These are phyloP conservation scores for Penicillium riverlandense DNA, from an alignment of 495 filamentous ascomycete genomes.

Conservation along the genomic window DNA sequence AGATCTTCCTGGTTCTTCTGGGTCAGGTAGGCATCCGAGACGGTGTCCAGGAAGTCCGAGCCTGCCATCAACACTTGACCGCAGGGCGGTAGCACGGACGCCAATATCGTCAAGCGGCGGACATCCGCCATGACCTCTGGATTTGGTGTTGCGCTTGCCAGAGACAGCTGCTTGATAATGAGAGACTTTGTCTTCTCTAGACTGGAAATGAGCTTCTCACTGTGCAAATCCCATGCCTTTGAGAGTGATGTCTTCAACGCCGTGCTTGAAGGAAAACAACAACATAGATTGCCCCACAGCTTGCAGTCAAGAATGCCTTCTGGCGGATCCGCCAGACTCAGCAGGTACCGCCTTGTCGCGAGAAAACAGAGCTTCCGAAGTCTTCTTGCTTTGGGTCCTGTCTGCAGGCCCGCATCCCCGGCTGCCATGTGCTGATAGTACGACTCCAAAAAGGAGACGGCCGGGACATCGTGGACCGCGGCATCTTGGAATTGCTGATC, in stretches of 20 bases:
- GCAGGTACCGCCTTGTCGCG: slow-evolving; percentile 41
- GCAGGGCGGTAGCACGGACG: slow-evolving; percentile 24
- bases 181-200: slow-evolving; percentile 40
- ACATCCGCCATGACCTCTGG: slow-evolving; percentile 25
- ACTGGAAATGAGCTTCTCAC: slow-evolving; percentile 26
- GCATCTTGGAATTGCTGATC: slow-evolving; percentile 41
- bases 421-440: slow-evolving; percentile 48
- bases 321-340: slow-evolving; percentile 16
- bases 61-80: slow-evolving; percentile 66
- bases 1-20: slow-evolving; percentile 42
- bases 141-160: slow-evolving; percentile 28
- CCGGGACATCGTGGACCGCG: slow-evolving; percentile 47
- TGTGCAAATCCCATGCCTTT: slow-evolving; percentile 29
- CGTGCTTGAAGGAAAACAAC: slow-evolving; percentile 31
- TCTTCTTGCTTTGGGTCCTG: slow-evolving; percentile 39
- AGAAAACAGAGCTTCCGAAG: slow-evolving; percentile 59
- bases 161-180: slow-evolving; percentile 41
- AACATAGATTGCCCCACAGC: slow-evolving; percentile 30
- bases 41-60: slow-evolving; percentile 75
- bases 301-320: slow-evolving; percentile 28
- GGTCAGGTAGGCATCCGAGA: slow-evolving; percentile 57
- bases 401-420: slow-evolving; percentile 28
- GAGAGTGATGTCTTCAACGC: slow-evolving; percentile 38
- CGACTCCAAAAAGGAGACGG: slow-evolving; percentile 52
- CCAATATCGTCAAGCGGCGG: slow-evolving; percentile 33